Conservation (phyloP, 2,329 filamentous ascomycete genomes). For the Xylariaceae sp. region DNA sequence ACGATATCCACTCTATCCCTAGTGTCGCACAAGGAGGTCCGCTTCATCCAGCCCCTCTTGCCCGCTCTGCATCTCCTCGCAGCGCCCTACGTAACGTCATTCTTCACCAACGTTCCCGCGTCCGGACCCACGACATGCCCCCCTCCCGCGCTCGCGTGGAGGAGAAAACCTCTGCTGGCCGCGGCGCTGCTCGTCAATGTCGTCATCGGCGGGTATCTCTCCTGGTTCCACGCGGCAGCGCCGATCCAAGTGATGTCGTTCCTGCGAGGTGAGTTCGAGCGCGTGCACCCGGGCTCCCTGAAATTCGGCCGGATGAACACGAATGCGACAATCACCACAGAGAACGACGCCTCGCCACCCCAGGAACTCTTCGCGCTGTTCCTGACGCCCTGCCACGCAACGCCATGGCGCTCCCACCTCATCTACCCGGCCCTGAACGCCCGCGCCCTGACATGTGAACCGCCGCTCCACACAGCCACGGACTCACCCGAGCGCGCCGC, state of each 20-base stretch:
- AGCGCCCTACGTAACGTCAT: conserved; percentile 59
- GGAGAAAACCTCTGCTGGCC: conserved; percentile 53
- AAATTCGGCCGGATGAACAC: conserved; percentile 27
- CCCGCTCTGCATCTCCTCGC: conserved; percentile 80
- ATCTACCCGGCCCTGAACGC: conserved; percentile 68
- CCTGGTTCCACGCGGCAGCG: conserved; percentile 73
- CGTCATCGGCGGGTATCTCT: conserved; percentile 66
- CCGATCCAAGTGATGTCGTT: conserved; percentile 68
- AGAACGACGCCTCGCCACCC: conserved; percentile 18
- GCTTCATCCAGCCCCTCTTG: conserved; percentile 90
- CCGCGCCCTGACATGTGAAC: conserved; percentile 86
- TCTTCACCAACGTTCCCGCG: conserved; percentile 50
- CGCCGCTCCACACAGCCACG: conserved; percentile 64
- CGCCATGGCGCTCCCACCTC: conserved; percentile 87
- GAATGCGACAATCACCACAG: conserved; percentile 25
- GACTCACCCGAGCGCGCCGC: conserved; percentile 52
- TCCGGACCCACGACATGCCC: conserved; percentile 27
- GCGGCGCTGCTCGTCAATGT: conserved; percentile 61
- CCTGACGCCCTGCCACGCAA: conserved; percentile 92
- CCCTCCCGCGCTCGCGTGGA: conserved; percentile 34
- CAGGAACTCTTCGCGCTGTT: conserved; percentile 65
- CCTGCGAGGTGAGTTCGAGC: conserved; percentile 68
- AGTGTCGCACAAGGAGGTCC: conserved; percentile 93
- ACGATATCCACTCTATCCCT: conserved; percentile 63
- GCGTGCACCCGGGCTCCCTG: conserved; percentile 43